Base-by-base conservation (phyloP, 805 yeast genomes). In the Starmerella etchellsii region DNA sequence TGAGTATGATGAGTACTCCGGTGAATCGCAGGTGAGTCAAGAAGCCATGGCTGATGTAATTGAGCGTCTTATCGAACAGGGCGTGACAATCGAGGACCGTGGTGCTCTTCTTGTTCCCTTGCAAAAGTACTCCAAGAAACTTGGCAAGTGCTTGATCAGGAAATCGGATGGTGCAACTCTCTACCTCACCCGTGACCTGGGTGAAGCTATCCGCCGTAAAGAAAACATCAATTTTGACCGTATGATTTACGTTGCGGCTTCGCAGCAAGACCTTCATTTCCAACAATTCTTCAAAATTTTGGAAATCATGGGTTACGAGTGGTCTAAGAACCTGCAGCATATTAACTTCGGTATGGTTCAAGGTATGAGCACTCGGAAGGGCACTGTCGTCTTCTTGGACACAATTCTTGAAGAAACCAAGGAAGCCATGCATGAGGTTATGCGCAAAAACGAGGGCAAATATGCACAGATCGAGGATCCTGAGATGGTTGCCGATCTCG, bases 291-390 rank as follows among this genome's bases (percentile, higher is more conserved):
- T 91, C 63, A 94, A 85, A 65, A 83, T 85, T 51, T 69, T 91
- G 58, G 87, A 87, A 55, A 82, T 82, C 64, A 73, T 88, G 80
- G 95, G 83, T 34, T 75, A 70, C 60, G 78, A 74, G 47, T 91
- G 95, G 95, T 87, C 94, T 37, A 66, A 73, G 49, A 71, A 70
- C 44, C 67, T 88, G 53, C 71, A 70, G 55, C 97, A 88, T 62
- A 73, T 91, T 54, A 88, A 81, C 65, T 91, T 87, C 54, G 99
- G 99, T 63, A 81, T 91, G 94, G 98, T 91, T 37, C 81, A 75
- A 57, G 98, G 98, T 54, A 91, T 91, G 99, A 81, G 94, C 22
- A 91, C 98, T 44, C 78, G 99, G 69, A 82, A 78, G 64, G 99
- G 99, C 52, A 91, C 95, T 27, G 99, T 91, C 48, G 97, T 91